Base-by-base conservation (phyloP, 2,329 filamentous ascomycete genomes). In the Fusarium avenaceum region DNA sequence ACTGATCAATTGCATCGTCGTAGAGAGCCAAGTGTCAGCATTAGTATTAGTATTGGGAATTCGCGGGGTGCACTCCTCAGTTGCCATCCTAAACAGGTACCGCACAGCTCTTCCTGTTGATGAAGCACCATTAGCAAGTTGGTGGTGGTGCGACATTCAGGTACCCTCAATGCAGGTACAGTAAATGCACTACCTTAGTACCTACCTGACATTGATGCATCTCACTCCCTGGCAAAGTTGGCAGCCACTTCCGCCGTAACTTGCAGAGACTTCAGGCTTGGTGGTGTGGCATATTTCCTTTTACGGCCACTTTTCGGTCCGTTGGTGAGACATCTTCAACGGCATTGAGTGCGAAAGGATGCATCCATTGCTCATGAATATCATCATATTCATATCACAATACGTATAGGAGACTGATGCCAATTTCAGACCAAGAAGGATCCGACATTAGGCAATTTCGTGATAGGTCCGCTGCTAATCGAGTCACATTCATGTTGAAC, bases 261-360 rank as follows among this genome's bases (percentile, higher is more conserved):
- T 50, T 57, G 30, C 30, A 57, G 39, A 53, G 32, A 30, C n/a
- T 64, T 30, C 52, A 64, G 48, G 54, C 30, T 38, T 47, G 42
- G 47, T 63, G 65, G 52, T 48, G 62, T 63, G 62, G 49, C 32
- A 49, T 55, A 32, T 66, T 63, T 69, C 49, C 40, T 39, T 45
- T 69, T 63, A 47, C 35, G 28, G 17, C 44, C 39, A n/a, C 35
- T 33, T 45, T 54, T 58, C 35, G 61, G 55, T 49, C 51, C 65
- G 39, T 47, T 62, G 17, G 44, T 63, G 55, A 7, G 35, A 50
- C 49, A 40, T 62, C 20, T 38, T n/a, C 28, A 38, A 48, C 42
- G 13, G 59, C 24, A 28, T 42, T 22, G 19, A 50, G 46, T 48
- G 61, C 44, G 51, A 50, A 33, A 46, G n/a, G 24, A 52, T 61